Evolutionary conservation across 345 rosid genomes (phyloP).

Genomic region (Cardamine occulta): DNA sequence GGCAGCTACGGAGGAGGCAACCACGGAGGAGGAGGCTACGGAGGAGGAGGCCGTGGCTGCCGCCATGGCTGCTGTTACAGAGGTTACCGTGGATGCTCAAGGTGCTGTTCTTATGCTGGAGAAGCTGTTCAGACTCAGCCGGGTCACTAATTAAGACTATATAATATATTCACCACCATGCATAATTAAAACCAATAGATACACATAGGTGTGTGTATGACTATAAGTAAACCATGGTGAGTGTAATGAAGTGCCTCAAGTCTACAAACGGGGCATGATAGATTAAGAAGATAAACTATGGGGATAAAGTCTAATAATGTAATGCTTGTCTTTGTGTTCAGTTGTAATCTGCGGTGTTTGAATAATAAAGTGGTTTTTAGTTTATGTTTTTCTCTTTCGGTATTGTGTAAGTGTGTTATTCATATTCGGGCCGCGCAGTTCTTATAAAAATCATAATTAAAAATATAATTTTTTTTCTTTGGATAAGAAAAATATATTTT

Average conservation of each 20-base stretch:
- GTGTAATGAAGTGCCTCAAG: conserved; percentile 21
- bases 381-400: not conserved
- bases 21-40: not conserved
- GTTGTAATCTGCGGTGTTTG: not conserved
- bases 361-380: conserved; percentile 5
- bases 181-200: not conserved
- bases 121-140: conserved; percentile 22
- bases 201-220: not conserved
- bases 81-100: conserved; percentile 5
- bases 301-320: conserved; percentile 11
- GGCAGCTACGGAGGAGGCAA: too few relatives aligned
- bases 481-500: too few relatives aligned
- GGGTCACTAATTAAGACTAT: not conserved
- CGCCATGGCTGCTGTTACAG: not conserved
- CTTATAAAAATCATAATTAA: not conserved
- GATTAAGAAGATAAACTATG: not conserved
- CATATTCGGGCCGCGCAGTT: not conserved
- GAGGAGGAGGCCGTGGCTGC: not conserved
- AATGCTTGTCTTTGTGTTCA: not conserved
- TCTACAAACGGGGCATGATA: not conserved
- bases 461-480: too few relatives aligned
- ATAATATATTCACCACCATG: conserved; percentile 1
- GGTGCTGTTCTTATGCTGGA: conserved; percentile 1
- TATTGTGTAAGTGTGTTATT: not conserved
- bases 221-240: conserved; percentile 27